Evolutionary conservation across 163 green algal genomes (phyloP), one percentile per base, ranked within the genome.

Genomic region (Trebouxiophyceae sp.): DNA sequence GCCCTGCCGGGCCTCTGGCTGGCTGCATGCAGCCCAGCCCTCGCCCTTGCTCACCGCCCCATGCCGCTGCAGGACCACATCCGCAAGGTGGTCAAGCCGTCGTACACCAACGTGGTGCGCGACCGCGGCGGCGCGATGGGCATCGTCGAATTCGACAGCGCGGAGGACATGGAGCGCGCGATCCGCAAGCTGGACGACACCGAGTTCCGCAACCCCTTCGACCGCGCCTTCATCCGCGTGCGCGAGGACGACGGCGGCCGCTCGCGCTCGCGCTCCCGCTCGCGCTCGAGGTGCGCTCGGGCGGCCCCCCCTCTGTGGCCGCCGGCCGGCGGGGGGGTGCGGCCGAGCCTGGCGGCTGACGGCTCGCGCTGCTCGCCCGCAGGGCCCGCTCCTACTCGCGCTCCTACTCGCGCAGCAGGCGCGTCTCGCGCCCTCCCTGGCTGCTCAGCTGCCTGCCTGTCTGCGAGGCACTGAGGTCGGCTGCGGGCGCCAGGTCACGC

Each of bases 201-300:
- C n/a, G 87, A 97, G 84, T 96, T 97, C 77, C 73, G 75, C 28
- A 95, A 95, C 74, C 85, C 83, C 33, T 95, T 90, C 77, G 83
- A 93, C 55, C 63, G 57, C 32, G 61, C 56, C 6, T 77, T 66
- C 47, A 68, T 77, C 56, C 55, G 71, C 29, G 57, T 77, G 8
- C 28, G 57, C 16, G 71, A 77, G 39, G 71, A 77, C n/a, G 57
- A 27, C 22, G 70, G 69, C 63, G 30, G 45, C 64, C 55, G 29
- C 12, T 8, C 3, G 19, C 55, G 65, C 44, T 23, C 12, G 30
- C 46, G 62, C 4, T 68, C 62, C 5, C 46, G 62, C 32, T 62
- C 46, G 5, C 62, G 62, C 46, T 62, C 47, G 26, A 59, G 61
- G 61, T 57, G 45, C 12, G 54, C 12, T 24, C 54, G 16, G 54